Evolutionary conservation across 163 green algal genomes (phyloP), one percentile per base, ranked within the genome.

Genomic region (Scenedesmus sp.): DNA sequence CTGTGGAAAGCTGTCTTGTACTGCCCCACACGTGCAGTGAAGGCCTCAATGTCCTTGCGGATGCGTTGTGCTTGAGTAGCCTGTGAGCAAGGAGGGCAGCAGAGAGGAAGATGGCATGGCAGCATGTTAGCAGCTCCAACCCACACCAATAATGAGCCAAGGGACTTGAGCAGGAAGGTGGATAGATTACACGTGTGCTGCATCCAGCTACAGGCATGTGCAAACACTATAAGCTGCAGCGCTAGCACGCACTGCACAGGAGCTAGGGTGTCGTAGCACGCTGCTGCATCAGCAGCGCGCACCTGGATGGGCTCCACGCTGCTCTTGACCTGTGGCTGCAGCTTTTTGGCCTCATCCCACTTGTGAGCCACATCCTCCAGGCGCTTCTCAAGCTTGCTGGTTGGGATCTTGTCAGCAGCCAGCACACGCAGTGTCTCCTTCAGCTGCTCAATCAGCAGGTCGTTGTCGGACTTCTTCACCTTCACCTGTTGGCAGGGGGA

Each of bases 331-430:
- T 97, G 94, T 56, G 92, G 94, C 84, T 96, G 94, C 34, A 91
- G 89, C 89, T 97, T 97, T 92, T 98, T 98, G 88, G 98, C 95
- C 6, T 96, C 95, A 62, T 97, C 95, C 96, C 96, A 98, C 77
- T 95, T 95, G 87, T 95, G 92, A 4, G 67, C 62, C 7, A 96
- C 82, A 3, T 97, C 96, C 1, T 97, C 96, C 64, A 98, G 94
- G 81, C 96, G 93, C 93, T 97, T 97, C 92, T 97, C 94, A 73
- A 95, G 93, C 92, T 97, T 97, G 86, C 66, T 84, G 62, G 84
- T 88, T 15, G 84, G 20, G 0, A 90, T 55, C 73, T 87, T 86
- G 20, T 94, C 82, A 13, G 82, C 76, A 26, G 70, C 90, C 67
- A 97, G 93, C 16, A 94, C 46, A 8, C 66, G 34, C 26, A 97